Evolutionary conservation across 345 rosid genomes (phyloP), one percentile per base, ranked within the genome.

Genomic region (Populus pruinosa): DNA sequence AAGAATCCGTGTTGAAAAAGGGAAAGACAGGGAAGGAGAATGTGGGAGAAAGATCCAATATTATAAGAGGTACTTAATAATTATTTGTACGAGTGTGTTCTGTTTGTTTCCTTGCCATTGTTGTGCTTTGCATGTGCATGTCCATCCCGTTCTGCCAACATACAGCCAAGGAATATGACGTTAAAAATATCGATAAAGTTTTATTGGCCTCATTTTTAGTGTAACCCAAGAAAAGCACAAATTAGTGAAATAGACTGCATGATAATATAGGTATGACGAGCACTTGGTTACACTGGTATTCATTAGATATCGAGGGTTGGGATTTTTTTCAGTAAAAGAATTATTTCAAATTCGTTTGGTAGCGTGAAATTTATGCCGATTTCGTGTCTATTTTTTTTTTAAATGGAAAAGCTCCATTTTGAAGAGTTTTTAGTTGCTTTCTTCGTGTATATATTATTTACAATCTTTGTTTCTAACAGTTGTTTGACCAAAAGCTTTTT

Each of bases 11-110:
- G 1, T 84, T 76, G 64, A 91, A 88, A 69, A 92, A 88, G 97
- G 98, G 97, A 92, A 87, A 92, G 97, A 85, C 91, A 84, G 90
- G 93, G 94, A 91, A 91, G 89, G 98, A 94, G 93, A 92, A 91
- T 85, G 78, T 68, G 17, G 87, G 79, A 31, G 90, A 87, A 70
- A 85, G 83, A 83, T 78, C 88, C 72, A 64, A 71, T 75, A 20
- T 38, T 56, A 72, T 38, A 13, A 84, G 83, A 84, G 96, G 94
- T 90, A 85, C 67, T 11, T 44, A 25, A 5, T 71, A 7, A 23
- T 44, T 4, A 23, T 55, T 56, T 44, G 7, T 41, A n/a, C 41
- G 8, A 6, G 14, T 13, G 2, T 43, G 29, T 8, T 55, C 23
- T 6, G 25, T 23, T 8, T 76, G 11, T 17, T 9, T 75, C 0